Evolutionary conservation across 2,329 filamentous ascomycete species (phyloP).

Genomic region (Trichoderma sp.): DNA sequence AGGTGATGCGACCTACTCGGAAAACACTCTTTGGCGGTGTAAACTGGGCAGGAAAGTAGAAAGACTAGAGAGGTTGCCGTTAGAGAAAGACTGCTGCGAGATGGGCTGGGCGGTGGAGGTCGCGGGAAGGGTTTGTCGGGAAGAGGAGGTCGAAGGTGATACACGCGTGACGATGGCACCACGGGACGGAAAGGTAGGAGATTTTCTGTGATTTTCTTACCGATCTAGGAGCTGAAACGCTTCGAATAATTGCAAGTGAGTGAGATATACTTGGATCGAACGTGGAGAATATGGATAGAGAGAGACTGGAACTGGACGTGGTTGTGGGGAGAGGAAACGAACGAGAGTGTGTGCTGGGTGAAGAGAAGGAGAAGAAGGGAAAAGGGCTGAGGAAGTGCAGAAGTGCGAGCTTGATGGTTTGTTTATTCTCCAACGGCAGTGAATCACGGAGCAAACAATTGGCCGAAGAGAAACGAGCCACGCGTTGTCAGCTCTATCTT

Average conservation of each 20-base stretch:
- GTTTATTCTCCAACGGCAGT: conserved; percentile 11
- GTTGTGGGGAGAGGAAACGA: neutral
- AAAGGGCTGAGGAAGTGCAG: neutral
- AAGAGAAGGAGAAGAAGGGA: conserved; percentile 12
- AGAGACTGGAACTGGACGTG: neutral
- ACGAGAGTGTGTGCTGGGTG: conserved; percentile 23
- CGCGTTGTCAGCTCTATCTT: conserved; percentile 16
- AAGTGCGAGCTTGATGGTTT: neutral
- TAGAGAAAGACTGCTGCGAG: neutral
- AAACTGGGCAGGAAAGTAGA: neutral
- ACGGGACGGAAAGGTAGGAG: neutral
- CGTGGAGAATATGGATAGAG: neutral
- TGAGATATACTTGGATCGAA: neutral
- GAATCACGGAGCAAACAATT: conserved; percentile 24
- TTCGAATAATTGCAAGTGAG: neutral
- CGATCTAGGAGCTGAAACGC: neutral
- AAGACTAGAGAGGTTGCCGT: neutral
- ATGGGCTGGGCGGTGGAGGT: neutral
- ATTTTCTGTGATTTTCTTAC: neutral
- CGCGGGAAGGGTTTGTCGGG: conserved; percentile 20
- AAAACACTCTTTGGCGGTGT: neutral
- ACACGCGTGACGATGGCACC: conserved; percentile 23
- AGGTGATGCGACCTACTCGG: conserved; percentile 2
- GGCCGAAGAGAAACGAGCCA: neutral
- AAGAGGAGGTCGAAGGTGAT: conserved; percentile 15